Evolutionary conservation across 345 rosid genomes (phyloP).

Genomic region (Eucalyptus urophylla): DNA sequence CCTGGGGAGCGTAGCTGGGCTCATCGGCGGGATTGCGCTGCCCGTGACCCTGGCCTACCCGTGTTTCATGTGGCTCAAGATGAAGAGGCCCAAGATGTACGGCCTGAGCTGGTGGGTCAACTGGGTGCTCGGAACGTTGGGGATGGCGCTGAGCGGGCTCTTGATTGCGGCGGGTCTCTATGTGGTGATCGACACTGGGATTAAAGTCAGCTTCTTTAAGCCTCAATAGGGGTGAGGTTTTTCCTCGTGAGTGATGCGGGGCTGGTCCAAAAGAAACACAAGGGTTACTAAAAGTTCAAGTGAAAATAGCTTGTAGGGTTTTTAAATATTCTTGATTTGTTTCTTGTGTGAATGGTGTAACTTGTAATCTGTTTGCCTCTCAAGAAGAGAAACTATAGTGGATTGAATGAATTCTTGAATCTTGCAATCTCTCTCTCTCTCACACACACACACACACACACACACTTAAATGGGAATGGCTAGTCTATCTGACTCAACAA

Average conservation of each 20-base stretch:
- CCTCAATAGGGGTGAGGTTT: constrained; percentile 10
- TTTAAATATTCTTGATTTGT: background rate
- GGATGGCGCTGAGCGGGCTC: constrained; percentile 29
- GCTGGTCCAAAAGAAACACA: background rate
- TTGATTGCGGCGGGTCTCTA: constrained; percentile 33
- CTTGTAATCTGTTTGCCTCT: background rate
- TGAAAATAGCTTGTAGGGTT: background rate
- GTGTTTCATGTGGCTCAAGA: constrained; percentile 61
- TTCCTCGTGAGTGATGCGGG: background rate
- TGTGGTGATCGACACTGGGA: constrained; percentile 28
- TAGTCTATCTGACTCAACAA: background rate
- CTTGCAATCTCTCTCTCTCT: background rate
- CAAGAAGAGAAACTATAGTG: background rate
- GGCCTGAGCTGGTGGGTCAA: constrained; percentile 40
- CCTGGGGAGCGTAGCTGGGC: constrained; percentile 38
- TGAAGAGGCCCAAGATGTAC: constrained; percentile 28
- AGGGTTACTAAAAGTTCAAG: background rate
- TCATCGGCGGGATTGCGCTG: constrained; percentile 47
- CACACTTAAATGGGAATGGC: background rate
- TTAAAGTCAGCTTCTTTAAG: constrained; percentile 42
- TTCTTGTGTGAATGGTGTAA: background rate
- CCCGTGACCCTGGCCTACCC: constrained; percentile 56
- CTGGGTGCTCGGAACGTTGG: constrained; percentile 41
- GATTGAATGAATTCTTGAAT: background rate
- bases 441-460: background rate